Evolutionary conservation across 2,329 filamentous ascomycete species (phyloP).

Genomic region (Stagonosporopsis chrysanthemi): DNA sequence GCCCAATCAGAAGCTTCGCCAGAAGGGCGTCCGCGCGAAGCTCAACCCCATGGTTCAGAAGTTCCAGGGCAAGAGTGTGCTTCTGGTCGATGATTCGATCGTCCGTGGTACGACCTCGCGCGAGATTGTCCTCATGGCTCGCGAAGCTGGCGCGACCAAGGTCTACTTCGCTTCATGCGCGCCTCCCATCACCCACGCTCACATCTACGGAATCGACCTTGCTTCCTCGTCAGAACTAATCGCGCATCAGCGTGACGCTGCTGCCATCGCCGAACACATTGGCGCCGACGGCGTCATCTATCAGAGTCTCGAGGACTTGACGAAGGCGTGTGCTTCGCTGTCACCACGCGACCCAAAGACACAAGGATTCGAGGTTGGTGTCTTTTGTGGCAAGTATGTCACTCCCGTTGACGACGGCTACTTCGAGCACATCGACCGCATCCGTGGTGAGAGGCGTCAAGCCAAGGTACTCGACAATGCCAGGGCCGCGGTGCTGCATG

Average conservation of each 20-base stretch:
- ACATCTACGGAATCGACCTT: conserved; percentile 85
- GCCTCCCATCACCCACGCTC: conserved; percentile 82
- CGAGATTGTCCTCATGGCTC: conserved; percentile 83
- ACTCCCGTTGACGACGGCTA: conserved; percentile 82
- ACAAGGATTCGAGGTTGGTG: conserved; percentile 83
- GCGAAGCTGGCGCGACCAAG: conserved; percentile 81
- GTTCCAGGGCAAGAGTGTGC: conserved; percentile 80
- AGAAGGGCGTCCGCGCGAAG: conserved; percentile 89
- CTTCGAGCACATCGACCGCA: conserved; percentile 78
- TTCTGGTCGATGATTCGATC: conserved; percentile 88
- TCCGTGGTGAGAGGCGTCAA: conserved; percentile 75
- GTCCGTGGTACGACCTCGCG: conserved; percentile 84
- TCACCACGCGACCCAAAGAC: conserved; percentile 65
- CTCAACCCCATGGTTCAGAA: conserved; percentile 86
- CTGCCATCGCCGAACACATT: conserved; percentile 71
- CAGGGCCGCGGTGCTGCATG: conserved; percentile 69
- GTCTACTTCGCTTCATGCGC: conserved; percentile 85
- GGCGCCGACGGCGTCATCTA: conserved; percentile 80
- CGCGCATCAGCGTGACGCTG: conserved; percentile 69
- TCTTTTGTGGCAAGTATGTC: conserved; percentile 88
- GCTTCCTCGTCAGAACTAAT: conserved; percentile 75
- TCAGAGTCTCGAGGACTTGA: conserved; percentile 80
- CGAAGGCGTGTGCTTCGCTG: conserved; percentile 77
- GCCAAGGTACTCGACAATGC: conserved; percentile 71
- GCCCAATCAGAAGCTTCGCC: conserved; percentile 79